Percentiles rank a stretch among this genome's conserved stretches.
These are phyloP conservation scores for Dendrobium huoshanense DNA, from an alignment of 106 monocot species.

Conservation along the genomic window DNA sequence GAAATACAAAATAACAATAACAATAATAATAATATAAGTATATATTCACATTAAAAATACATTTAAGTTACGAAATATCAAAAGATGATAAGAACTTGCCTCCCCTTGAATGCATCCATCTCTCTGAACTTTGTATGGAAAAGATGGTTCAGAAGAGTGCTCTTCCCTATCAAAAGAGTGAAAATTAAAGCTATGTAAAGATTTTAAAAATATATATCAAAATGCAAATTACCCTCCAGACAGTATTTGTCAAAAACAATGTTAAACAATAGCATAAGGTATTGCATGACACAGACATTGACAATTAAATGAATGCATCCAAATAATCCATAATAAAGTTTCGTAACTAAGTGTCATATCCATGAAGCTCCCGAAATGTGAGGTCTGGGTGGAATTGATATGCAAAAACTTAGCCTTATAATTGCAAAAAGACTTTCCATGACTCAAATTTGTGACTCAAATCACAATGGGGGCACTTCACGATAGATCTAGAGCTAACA, in stretches of 20 bases:
- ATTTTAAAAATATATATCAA: background rate
- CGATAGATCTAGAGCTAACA: background rate
- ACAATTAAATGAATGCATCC: background rate
- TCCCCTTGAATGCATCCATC: constrained; percentile 90
- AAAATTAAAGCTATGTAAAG: background rate
- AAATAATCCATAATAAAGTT: background rate
- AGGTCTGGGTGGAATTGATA: background rate
- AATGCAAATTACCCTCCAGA: background rate
- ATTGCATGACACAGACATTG: background rate
- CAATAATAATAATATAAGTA: background rate
- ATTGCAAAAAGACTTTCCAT: background rate
- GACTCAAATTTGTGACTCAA: background rate
- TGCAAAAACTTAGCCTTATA: background rate
- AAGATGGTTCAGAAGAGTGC: constrained; percentile 92
- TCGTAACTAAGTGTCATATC: too few relatives aligned
- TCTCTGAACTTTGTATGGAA: constrained; percentile 84
- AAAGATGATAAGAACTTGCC: constrained; percentile 33
- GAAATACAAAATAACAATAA: background rate
- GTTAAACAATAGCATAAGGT: background rate
- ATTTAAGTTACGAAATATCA: background rate
- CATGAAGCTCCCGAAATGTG: too few relatives aligned
- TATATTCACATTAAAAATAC: background rate
- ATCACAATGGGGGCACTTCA: background rate
- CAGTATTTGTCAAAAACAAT: background rate
- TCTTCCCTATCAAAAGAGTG: constrained; percentile 57